Evolutionary conservation across 163 green algal species (phyloP).

Genomic region (Scenedesmus sp.): DNA sequence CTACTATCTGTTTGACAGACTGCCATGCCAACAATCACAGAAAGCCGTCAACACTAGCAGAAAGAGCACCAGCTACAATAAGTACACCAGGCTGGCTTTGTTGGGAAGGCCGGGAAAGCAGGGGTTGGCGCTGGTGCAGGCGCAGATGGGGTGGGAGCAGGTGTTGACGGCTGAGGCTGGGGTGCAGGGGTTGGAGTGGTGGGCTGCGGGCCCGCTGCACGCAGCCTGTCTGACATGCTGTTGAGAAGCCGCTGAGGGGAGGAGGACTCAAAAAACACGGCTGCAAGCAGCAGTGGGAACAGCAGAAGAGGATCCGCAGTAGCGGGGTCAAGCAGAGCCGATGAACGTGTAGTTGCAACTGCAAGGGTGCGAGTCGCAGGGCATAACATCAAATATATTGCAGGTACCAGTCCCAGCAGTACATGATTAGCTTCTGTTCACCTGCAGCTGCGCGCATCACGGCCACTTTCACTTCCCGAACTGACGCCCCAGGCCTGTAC

Average conservation of each 20-base stretch:
- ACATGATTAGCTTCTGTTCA: neutral
- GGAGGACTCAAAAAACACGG: conserved; percentile 54
- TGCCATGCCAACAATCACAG: no score
- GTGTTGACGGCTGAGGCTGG: neutral
- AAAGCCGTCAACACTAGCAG: neutral
- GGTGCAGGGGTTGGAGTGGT: conserved; percentile 5
- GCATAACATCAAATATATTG: neutral
- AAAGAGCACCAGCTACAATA: conserved; percentile 3
- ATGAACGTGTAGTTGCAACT: neutral
- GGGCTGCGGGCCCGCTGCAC: neutral
- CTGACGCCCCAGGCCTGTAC: conserved; percentile 50
- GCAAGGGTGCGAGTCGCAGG: no score
- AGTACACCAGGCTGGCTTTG: neutral
- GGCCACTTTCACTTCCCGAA: conserved; percentile 41
- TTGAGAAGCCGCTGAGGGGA: conserved; percentile 61
- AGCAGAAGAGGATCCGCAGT: conserved; percentile 20
- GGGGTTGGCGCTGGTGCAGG: neutral
- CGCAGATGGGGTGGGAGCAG: neutral
- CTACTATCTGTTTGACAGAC: no score
- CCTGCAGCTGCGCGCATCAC: neutral
- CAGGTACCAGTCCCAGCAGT: neutral
- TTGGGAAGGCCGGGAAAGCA: neutral
- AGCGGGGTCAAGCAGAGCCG: neutral
- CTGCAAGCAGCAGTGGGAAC: conserved; percentile 20
- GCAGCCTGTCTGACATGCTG: conserved; percentile 50